These are phyloP conservation scores for Mycosarcoma mackinlayi DNA, from an alignment of 1,284 basidiomycete species.

Conservation along the genomic window DNA sequence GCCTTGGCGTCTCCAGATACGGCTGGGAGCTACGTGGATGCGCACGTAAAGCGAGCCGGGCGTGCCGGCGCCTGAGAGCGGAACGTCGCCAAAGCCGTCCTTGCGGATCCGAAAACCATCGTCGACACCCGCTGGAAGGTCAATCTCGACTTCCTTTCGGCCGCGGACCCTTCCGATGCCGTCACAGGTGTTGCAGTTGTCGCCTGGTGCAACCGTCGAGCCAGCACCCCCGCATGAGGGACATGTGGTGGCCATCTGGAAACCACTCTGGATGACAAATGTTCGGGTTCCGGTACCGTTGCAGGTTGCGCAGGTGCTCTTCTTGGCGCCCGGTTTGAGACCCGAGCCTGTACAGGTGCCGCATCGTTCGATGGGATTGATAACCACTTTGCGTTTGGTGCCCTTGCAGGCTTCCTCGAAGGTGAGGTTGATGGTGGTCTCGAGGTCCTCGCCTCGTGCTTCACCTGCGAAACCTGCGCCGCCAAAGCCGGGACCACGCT, in stretches of 20 bases:
- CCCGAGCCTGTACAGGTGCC: conserved; percentile 86
- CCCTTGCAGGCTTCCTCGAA: conserved; percentile 97
- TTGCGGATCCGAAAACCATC: conserved; percentile 94
- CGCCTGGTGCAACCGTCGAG: conserved; percentile 79
- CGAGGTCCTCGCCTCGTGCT: conserved; percentile 84
- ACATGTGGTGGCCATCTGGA: conserved; percentile 97
- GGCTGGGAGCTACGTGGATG: conserved; percentile 84
- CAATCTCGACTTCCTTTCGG: conserved; percentile 82
- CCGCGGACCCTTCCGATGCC: conserved; percentile 89
- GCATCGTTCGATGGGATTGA: conserved; percentile 87
- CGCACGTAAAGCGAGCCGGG: conserved; percentile 89
- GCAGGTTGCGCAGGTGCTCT: conserved; percentile 82
- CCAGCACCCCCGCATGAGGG: conserved; percentile 85
- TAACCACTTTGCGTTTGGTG: conserved; percentile 79
- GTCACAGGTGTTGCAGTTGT: conserved; percentile 82
- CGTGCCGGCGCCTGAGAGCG: conserved; percentile 76
- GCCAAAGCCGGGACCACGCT: conserved; percentile 63
- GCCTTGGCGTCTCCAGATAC: conserved; percentile 90
- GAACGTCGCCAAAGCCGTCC: conserved; percentile 84
- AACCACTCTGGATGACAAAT: conserved; percentile 91
- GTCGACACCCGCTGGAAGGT: conserved; percentile 85
- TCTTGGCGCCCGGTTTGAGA: conserved; percentile 86
- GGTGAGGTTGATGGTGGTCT: conserved; percentile 79
- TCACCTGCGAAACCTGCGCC: conserved; percentile 70
- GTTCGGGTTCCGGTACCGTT: conserved; percentile 87